A percentile compares a stretch with the other conserved stretches of the same genome.
These are phyloP conservation scores for Mycogone perniciosa DNA, from an alignment of 2,329 filamentous ascomycete species.

Conservation along the genomic window DNA sequence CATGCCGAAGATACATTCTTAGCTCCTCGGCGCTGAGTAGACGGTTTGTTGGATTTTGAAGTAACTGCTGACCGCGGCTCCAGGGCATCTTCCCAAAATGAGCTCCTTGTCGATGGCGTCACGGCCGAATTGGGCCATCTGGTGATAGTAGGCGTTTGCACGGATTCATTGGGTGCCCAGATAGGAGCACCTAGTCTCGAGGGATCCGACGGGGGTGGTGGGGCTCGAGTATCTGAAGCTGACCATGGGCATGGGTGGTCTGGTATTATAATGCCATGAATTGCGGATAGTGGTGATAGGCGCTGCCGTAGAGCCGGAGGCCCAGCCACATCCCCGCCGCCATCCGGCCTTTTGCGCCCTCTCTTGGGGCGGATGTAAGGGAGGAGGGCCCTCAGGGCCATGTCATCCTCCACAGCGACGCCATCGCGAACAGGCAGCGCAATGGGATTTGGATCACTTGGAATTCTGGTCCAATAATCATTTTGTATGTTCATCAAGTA, in stretches of 20 bases:
- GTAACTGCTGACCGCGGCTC: slow-evolving; percentile 72
- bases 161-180: slow-evolving; percentile 38
- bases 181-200: slow-evolving; percentile 26
- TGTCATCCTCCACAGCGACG: slow-evolving; percentile 78
- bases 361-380: slow-evolving; percentile 65
- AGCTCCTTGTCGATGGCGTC: slow-evolving; percentile 53
- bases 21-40: slow-evolving; percentile 60
- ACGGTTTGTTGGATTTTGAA: slow-evolving; percentile 47
- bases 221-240: slow-evolving; percentile 32
- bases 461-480: slow-evolving; percentile 73
- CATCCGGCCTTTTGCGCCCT: slow-evolving; percentile 58
- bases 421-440: slow-evolving; percentile 67
- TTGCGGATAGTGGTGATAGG: slow-evolving; percentile 45
- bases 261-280: slow-evolving; percentile 33
- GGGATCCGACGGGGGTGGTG: slow-evolving; percentile 30
- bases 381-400: slow-evolving; percentile 76
- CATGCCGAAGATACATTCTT: slow-evolving; percentile 86
- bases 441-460: slow-evolving; percentile 55
- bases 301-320: slow-evolving; percentile 55
- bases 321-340: slow-evolving; percentile 42
- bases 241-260: slow-evolving; percentile 34
- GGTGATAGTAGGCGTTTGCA: slow-evolving; percentile 52
- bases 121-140: slow-evolving; percentile 75
- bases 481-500: slow-evolving; percentile 75
- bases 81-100: slow-evolving; percentile 48